A percentile compares a stretch with the other conserved stretches of the same genome.
Evolutionary conservation across 805 yeast species (phyloP).

Genomic region (Tetrapisispora nanseiensis): DNA sequence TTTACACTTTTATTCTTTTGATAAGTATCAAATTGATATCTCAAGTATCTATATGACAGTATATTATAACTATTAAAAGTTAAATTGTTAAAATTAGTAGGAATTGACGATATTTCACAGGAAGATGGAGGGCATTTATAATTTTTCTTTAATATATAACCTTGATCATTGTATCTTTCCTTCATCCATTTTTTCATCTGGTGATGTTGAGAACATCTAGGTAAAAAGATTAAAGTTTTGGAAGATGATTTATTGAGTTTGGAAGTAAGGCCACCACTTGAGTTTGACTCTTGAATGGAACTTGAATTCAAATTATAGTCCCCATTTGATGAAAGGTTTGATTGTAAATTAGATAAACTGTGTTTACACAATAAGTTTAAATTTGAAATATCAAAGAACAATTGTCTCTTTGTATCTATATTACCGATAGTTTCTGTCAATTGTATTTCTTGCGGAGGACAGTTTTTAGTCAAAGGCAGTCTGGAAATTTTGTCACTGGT

Average conservation of each 20-base stretch:
- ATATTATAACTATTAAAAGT: slow-evolving; percentile 1
- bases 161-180: slow-evolving; percentile 6
- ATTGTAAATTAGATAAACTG: not conserved
- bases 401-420: not conserved
- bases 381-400: not conserved
- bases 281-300: not conserved
- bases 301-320: not conserved
- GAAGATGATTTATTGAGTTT: not conserved
- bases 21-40: slow-evolving; percentile 3
- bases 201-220: slow-evolving; percentile 18
- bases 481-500: not conserved
- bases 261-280: not conserved
- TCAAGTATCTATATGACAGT: slow-evolving; percentile 7
- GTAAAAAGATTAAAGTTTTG: slow-evolving; percentile 5
- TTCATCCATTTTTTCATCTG: slow-evolving; percentile 10
- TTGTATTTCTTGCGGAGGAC: not conserved
- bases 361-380: slow-evolving; percentile 1
- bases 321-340: not conserved
- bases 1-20: slow-evolving; percentile 1
- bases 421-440: not conserved
- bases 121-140: slow-evolving; percentile 12
- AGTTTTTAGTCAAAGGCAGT: not conserved
- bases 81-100: not conserved
- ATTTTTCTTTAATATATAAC: slow-evolving; percentile 10
- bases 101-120: not conserved